phyloP scores from a whole-genome alignment of 495 filamentous ascomycete genomes.

The Pseudomonodictys pantanalensis region DNA sequence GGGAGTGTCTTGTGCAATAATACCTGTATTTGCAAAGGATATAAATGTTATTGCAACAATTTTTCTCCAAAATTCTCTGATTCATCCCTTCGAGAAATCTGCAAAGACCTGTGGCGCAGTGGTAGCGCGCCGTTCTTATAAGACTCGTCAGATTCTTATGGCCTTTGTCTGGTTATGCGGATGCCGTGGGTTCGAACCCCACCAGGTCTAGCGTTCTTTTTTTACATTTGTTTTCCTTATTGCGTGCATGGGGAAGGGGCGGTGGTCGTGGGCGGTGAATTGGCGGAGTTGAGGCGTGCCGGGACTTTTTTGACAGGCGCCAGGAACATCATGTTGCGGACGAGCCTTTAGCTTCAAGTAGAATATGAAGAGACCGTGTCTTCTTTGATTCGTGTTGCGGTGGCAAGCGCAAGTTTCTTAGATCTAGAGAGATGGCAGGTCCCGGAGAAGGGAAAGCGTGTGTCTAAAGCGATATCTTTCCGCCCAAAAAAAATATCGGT shows the following conservation, averaged over 20 bases:
- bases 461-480: too few relatives aligned
- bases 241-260: not conserved
- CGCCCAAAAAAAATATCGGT: too few relatives aligned
- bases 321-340: too few relatives aligned
- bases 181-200: slow-evolving; percentile 35
- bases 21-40: too few relatives aligned
- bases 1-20: too few relatives aligned
- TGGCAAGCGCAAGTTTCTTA: too few relatives aligned
- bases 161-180: slow-evolving; percentile 36
- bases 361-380: too few relatives aligned
- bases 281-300: not conserved
- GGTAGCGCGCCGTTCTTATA: slow-evolving; percentile 40
- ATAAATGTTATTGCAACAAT: not conserved
- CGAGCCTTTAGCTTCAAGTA: too few relatives aligned
- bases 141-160: slow-evolving; percentile 35
- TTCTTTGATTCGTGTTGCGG: too few relatives aligned
- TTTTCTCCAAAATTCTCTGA: not conserved
- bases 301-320: too few relatives aligned
- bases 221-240: not conserved
- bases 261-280: not conserved
- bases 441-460: too few relatives aligned
- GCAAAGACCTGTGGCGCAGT: slow-evolving; percentile 34
- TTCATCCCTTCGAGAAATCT: not conserved
- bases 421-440: too few relatives aligned
- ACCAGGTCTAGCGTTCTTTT: slow-evolving; percentile 1